phyloP scores from a whole-genome alignment of 2,329 filamentous ascomycete genomes.

The Hymenoscyphus linearis region DNA sequence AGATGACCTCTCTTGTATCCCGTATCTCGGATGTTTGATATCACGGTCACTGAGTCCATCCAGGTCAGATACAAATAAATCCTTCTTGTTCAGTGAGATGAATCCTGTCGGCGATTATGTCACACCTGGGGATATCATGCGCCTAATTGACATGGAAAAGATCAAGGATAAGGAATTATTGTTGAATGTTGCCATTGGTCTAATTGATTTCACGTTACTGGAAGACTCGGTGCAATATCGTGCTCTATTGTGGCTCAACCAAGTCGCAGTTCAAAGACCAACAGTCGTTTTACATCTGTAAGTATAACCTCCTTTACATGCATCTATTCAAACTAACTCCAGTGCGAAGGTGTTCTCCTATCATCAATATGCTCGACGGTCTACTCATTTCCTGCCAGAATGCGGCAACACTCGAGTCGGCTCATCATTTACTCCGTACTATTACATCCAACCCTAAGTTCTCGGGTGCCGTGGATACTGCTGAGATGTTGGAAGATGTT shows the following conservation, averaged over 20 bases:
- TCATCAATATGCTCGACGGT: constrained; percentile 55
- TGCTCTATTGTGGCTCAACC: constrained; percentile 54
- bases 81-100: constrained; percentile 33
- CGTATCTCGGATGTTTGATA: constrained; percentile 56
- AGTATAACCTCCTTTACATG: constrained; percentile 29
- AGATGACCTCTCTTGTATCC: constrained; percentile 33
- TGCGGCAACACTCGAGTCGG: constrained; percentile 52
- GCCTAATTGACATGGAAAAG: constrained; percentile 39
- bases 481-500: constrained; percentile 44
- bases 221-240: constrained; percentile 58
- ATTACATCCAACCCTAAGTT: constrained; percentile 51
- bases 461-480: constrained; percentile 42
- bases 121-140: constrained; percentile 35
- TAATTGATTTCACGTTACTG: constrained; percentile 61
- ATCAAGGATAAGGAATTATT: constrained; percentile 58
- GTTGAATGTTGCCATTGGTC: constrained; percentile 56
- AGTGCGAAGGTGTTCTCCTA: constrained; percentile 48
- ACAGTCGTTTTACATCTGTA: constrained; percentile 54
- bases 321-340: constrained; percentile 12
- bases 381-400: constrained; percentile 57
- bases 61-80: neutral
- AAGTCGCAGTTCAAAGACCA: constrained; percentile 49
- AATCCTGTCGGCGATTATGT: constrained; percentile 39
- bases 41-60: constrained; percentile 36
- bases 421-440: constrained; percentile 54